Percentiles rank a stretch among this genome's conserved stretches.
phyloP scores from a whole-genome alignment of 305 asterid genomes.

The Solanum hybrid region DNA sequence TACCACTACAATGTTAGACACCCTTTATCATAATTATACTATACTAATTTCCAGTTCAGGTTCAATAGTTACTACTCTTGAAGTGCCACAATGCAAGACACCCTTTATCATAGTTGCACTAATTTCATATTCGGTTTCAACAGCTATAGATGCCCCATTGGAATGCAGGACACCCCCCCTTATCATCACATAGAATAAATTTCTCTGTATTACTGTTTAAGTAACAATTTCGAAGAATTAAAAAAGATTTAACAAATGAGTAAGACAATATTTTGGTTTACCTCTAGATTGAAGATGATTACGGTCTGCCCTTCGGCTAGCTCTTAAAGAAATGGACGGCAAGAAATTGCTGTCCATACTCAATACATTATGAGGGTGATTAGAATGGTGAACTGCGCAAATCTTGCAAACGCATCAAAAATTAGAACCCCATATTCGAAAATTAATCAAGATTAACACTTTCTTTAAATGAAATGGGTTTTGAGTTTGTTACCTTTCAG shows the following conservation, averaged over 20 bases:
- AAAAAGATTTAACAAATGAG: background rate
- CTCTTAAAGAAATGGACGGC: conserved; percentile 54
- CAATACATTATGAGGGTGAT: background rate
- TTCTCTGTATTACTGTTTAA: background rate
- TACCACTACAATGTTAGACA: background rate
- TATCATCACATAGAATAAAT: background rate
- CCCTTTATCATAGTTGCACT: background rate
- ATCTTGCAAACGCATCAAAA: background rate
- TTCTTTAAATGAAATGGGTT: background rate
- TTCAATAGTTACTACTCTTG: background rate
- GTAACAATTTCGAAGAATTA: background rate
- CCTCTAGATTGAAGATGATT: conserved; percentile 42
- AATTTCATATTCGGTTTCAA: background rate
- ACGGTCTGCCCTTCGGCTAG: conserved; percentile 53
- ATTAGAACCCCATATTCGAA: background rate
- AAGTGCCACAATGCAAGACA: background rate
- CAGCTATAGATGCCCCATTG: background rate
- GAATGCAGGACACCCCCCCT: background rate
- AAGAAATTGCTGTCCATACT: conserved; percentile 49
- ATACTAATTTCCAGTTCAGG: background rate
- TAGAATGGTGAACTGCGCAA: background rate
- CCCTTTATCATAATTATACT: background rate
- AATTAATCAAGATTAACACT: background rate
- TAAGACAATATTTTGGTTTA: background rate
- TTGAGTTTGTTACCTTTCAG: background rate